These are phyloP conservation scores for Cercophora scortea DNA, from an alignment of 495 filamentous ascomycete genomes.

Conservation along the genomic window DNA sequence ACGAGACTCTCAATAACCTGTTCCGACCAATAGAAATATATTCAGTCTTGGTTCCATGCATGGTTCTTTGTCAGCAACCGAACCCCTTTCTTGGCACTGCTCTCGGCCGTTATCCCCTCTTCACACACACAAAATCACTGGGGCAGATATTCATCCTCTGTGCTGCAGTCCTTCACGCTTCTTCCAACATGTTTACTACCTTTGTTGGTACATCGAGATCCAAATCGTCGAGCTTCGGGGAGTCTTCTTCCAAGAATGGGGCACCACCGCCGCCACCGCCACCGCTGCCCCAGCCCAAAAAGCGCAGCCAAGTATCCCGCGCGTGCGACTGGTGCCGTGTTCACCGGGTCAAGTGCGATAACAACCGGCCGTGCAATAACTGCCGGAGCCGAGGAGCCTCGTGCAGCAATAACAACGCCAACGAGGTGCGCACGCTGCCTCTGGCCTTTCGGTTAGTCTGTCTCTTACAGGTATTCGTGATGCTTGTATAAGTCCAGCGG, in stretches of 20 bases:
- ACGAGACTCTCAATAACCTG: too few relatives aligned
- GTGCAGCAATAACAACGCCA: constrained; percentile 28
- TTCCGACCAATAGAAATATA: too few relatives aligned
- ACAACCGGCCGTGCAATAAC: constrained; percentile 35
- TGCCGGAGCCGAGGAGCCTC: constrained; percentile 31
- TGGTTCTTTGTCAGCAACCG: too few relatives aligned
- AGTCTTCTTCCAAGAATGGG: neutral
- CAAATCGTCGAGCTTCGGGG: neutral
- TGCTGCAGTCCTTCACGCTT: too few relatives aligned
- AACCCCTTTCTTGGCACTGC: too few relatives aligned
- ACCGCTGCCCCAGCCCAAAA: constrained; percentile 17
- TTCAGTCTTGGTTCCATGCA: too few relatives aligned
- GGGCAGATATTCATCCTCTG: too few relatives aligned
- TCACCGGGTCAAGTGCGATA: constrained; percentile 42
- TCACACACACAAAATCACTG: too few relatives aligned
- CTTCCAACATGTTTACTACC: neutral
- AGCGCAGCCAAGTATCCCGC: constrained; percentile 34
- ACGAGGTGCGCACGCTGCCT: constrained; percentile 27
- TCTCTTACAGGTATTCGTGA: too few relatives aligned
- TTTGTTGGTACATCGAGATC: neutral
- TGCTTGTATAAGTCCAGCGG: too few relatives aligned
- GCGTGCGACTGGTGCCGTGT: constrained; percentile 44
- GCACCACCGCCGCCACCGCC: neutral
- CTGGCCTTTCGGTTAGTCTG: constrained; percentile 22
- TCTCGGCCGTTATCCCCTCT: too few relatives aligned